Base-by-base conservation (phyloP, 2,329 filamentous ascomycete species). In the Lachnellula occidentalis region DNA sequence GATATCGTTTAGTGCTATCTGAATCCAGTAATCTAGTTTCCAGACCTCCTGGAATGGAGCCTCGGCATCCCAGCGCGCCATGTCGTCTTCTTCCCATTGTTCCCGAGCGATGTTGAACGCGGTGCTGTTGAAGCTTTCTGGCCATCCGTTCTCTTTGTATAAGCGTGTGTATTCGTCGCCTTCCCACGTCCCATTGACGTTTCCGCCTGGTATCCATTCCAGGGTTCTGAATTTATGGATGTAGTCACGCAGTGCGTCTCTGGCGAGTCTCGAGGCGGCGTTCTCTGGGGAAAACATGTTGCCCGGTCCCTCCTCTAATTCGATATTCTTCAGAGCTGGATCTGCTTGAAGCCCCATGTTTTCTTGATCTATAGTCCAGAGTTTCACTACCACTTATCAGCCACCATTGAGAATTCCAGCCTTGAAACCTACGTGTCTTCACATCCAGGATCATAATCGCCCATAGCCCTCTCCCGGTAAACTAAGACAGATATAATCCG, bases 101-200 rank as follows among this genome's bases (percentile, higher is more conserved):
- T 27, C 22, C 19, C 54, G 48, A 34, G 48, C 45, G 11, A 24
- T 17, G 5, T 46, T 12, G 15, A 50, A 51, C 3, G 36, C 49
- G 7, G 17, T 42, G 6, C 36, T 6, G 19, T 58, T 39, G 15
- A 57, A 60, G 8, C 31, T 52, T 2, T 19, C 19, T 15, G 51
- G 58, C 56, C 57, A 58, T 1, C 58, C 53, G 42, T 57, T 45
- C 31, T 56, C 27, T 7, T 11, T n/a, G 17, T 61, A 58, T 2
- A 60, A 31, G 9, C 42, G 43, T 24, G 27, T 34, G 27, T 53
- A 53, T 17, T 47, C 39, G 17, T 58, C 51, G 11, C 52, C 54
- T 12, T 62, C 45, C n/a, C 34, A 53, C 11, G 7, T 27, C 7
- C 34, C 53, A 21, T 6, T 45, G 11, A 5, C 15, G n/a, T 31